Conservation (phyloP, 2,329 filamentous ascomycete species). For the Apiospora rasikravindrae region DNA sequence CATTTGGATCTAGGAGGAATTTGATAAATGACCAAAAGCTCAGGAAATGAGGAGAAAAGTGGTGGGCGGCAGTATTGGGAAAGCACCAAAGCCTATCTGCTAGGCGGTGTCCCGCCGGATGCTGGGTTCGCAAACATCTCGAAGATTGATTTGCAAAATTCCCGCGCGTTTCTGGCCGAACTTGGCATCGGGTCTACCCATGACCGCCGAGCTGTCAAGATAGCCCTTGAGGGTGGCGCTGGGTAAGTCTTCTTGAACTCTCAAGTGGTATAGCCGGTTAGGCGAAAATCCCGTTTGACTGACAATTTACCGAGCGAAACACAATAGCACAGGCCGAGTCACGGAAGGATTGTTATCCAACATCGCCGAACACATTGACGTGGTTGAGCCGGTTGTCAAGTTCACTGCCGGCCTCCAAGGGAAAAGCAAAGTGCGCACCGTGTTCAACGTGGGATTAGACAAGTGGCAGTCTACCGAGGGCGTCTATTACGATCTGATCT, state of each 20-base stretch:
- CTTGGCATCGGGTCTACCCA: slow-evolving; percentile 54
- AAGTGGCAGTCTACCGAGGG: slow-evolving; percentile 61
- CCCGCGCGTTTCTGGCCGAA: slow-evolving; percentile 73
- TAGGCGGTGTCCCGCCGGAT: slow-evolving; percentile 57
- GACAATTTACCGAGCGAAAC: too few species aligned
- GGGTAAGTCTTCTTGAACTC: slow-evolving; percentile 38
- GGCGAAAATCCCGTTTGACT: not conserved
- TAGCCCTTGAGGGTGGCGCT: slow-evolving; percentile 47
- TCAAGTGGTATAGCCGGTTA: too few species aligned
- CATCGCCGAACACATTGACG: slow-evolving; percentile 74
- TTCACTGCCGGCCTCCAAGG: slow-evolving; percentile 71
- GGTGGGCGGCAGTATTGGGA: slow-evolving; percentile 50
- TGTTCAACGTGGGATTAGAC: slow-evolving; percentile 78
- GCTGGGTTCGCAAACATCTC: slow-evolving; percentile 63
- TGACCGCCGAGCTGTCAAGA: slow-evolving; percentile 35
- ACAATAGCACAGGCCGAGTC: slow-evolving; percentile 75
- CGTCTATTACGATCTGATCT: slow-evolving; percentile 78
- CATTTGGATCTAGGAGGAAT: too few species aligned
- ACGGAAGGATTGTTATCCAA: slow-evolving; percentile 77
- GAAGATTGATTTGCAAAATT: slow-evolving; percentile 73
- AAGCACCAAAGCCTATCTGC: slow-evolving; percentile 58
- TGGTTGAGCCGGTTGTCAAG: slow-evolving; percentile 83
- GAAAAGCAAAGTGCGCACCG: slow-evolving; percentile 61
- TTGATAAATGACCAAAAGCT: too few species aligned
- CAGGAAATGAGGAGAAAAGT: too few species aligned